Evolutionary conservation across 768 basidiomycete genomes (phyloP).

Genomic region (Hydnomerulius pinastri): DNA sequence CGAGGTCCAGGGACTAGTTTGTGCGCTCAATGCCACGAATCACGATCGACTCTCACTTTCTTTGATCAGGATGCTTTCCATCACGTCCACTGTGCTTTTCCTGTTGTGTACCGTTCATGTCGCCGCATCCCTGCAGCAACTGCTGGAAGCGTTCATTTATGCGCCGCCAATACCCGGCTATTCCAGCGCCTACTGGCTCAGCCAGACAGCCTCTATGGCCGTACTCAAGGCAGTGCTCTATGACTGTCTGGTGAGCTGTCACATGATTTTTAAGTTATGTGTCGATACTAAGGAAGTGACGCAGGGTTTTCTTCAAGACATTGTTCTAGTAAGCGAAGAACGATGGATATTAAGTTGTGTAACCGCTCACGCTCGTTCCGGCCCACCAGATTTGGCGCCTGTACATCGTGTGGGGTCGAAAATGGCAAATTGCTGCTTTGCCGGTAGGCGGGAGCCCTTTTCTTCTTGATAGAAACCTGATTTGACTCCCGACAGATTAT

Average conservation of each 20-base stretch:
- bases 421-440: constrained; percentile 9
- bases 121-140: neutral
- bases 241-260: neutral
- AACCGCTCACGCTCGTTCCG: too few species aligned
- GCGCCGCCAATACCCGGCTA: neutral
- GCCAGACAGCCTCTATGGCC: neutral
- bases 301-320: neutral
- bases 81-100: too few species aligned
- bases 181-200: neutral
- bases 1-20: neutral
- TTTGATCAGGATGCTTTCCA: neutral
- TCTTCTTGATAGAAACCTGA: too few species aligned
- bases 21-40: neutral
- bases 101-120: neutral
- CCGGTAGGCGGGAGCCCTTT: constrained; percentile 11
- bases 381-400: constrained; percentile 11
- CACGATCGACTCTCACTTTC: neutral
- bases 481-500: constrained; percentile 6
- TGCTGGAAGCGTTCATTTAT: neutral
- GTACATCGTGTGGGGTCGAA: constrained; percentile 11
- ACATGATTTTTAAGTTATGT: too few species aligned
- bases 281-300: too few species aligned
- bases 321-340: neutral
- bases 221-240: neutral
- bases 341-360: too few species aligned